phyloP scores from a whole-genome alignment of 148 eudicot genomes.

The Spergularia marina region DNA sequence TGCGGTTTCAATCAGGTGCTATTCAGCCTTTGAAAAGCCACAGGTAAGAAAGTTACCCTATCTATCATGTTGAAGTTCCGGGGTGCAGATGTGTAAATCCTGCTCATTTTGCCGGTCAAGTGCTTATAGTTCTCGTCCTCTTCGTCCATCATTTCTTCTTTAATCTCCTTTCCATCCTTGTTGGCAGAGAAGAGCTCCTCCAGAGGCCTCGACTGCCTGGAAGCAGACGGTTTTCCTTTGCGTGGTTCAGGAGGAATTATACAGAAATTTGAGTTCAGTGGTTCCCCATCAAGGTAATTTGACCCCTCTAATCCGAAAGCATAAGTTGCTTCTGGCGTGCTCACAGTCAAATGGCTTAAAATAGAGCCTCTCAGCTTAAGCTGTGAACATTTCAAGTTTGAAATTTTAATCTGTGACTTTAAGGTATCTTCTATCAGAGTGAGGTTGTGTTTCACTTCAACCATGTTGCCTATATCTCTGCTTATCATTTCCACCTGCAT shows the following conservation, averaged over 20 bases:
- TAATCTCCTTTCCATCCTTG: constrained; percentile 15
- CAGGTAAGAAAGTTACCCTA: constrained; percentile 42
- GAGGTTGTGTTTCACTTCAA: constrained; percentile 53
- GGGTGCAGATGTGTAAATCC: constrained; percentile 73
- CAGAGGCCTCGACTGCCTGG: constrained; percentile 28
- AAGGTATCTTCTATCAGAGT: constrained; percentile 49
- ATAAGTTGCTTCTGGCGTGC: constrained; percentile 91
- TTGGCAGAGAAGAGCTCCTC: constrained; percentile 33
- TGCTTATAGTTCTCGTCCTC: constrained; percentile 72
- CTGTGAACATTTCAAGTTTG: constrained; percentile 38
- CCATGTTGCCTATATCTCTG: constrained; percentile 36
- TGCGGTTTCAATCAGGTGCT: too few species aligned
- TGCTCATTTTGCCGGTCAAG: constrained; percentile 59
- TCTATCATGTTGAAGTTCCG: constrained; percentile 64
- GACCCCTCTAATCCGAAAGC: constrained; percentile 77
- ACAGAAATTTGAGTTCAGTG: constrained; percentile 48
- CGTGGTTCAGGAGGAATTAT: constrained; percentile 46
- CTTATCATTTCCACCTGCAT: constrained; percentile 70
- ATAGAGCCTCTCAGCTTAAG: constrained; percentile 49
- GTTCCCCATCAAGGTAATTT: constrained; percentile 48
- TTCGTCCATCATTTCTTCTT: constrained; percentile 50
- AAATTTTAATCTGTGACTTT: constrained; percentile 47
- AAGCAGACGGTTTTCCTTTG: constrained; percentile 17
- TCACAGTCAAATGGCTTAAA: constrained; percentile 64
- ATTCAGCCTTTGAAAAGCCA: not conserved